Evolutionary conservation across 2,329 filamentous ascomycete species (phyloP), one percentile per base, ranked within the genome.

Genomic region (Stylonectria norvegica): DNA sequence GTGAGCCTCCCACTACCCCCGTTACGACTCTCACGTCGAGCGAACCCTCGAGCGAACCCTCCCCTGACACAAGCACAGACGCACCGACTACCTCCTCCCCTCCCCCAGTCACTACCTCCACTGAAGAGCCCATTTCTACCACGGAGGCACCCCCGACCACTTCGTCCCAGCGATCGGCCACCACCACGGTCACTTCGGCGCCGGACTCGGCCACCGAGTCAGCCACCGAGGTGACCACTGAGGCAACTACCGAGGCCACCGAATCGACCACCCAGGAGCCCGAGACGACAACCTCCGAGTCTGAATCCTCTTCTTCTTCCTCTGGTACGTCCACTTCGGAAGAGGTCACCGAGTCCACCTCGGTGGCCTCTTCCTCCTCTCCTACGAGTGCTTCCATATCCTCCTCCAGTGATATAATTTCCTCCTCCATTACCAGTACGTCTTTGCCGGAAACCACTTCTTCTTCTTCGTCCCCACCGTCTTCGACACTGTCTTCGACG

Each of bases 351-450:
- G 9, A 8, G 27, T 8, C 22, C 7, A 25, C 22, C 22, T 8
- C 6, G 15, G 27, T 10, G 14, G 27, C 14, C 6, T 10, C 27
- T 30, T 30, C 27, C 6, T 10, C 43, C 41, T 22, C 56, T 50
- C 48, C 52, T 40, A 45, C 49, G 43, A 53, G 53, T 25, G 35
- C 48, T 41, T 47, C 59, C n/a, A n/a, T n/a, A 37, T 50, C 58
- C 47, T 56, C 49, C 50, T 48, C 48, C 36, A 51, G 52, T 60
- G 50, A 49, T 50, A 44, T 56, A 49, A 49, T 41, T 34, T 58
- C 53, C 50, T 43, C 56, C 44, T 52, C 61, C 48, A 53, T 55
- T 52, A 49, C 58, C 49, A 58, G 61, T 63, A 64, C 57, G 61
- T 64, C 57, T 48, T 40, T 33, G 36, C 28, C 18, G 15, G 37